Conservation (phyloP, 768 basidiomycete species). For the Suillus hirtellus region DNA sequence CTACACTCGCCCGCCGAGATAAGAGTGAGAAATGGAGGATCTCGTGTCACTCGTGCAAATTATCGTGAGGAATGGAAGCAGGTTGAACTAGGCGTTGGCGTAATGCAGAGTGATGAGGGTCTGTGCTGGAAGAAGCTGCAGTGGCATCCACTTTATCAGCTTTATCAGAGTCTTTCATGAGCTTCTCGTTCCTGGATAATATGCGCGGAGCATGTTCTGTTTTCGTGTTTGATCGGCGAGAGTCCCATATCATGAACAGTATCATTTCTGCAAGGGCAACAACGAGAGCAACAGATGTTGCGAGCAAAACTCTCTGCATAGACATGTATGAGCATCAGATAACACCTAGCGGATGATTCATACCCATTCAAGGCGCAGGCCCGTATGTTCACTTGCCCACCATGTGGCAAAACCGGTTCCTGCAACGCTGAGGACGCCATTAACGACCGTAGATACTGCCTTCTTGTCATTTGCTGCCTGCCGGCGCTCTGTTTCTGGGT, state of each 20-base stretch:
- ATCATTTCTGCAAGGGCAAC: conserved; percentile 71
- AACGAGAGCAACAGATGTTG: conserved; percentile 58
- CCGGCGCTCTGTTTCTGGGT: conserved; percentile 48
- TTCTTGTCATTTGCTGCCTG: conserved; percentile 56
- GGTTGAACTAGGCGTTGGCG: conserved; percentile 17
- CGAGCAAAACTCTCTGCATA: conserved; percentile 57
- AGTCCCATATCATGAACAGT: conserved; percentile 74
- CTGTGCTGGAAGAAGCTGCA: conserved; percentile 25
- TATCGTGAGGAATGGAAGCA: neutral
- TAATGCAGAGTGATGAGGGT: conserved; percentile 16
- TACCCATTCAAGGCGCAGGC: conserved; percentile 79
- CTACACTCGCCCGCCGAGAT: neutral
- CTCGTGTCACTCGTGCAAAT: neutral
- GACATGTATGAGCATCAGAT: conserved; percentile 12
- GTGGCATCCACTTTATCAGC: conserved; percentile 8
- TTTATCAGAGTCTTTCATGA: conserved; percentile 9
- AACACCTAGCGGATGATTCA: conserved; percentile 12
- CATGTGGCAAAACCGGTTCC: conserved; percentile 69
- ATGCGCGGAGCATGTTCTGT: conserved; percentile 11
- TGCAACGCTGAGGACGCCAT: conserved; percentile 67
- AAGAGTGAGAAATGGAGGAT: neutral
- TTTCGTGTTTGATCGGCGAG: conserved; percentile 37
- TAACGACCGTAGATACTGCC: conserved; percentile 67
- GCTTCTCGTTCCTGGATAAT: conserved; percentile 13
- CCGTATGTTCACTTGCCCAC: conserved; percentile 66